Evolutionary conservation across 2,329 filamentous ascomycete genomes (phyloP), one percentile per base, ranked within the genome.

Genomic region (Colletotrichum costaricense): DNA sequence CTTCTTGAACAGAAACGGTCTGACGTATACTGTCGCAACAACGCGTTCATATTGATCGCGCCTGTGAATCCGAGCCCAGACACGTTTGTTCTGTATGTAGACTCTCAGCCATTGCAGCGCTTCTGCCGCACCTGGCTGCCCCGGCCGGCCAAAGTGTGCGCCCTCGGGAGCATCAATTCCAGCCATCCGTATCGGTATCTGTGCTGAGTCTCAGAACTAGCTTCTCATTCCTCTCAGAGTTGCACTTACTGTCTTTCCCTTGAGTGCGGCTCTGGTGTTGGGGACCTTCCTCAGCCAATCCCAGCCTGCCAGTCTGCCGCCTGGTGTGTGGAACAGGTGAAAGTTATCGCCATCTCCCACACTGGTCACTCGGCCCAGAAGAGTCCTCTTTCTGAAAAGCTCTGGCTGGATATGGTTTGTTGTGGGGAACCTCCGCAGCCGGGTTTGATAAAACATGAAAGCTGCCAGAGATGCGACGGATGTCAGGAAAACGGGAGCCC

Each of bases 271-370:
- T 80, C 89, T 93, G 70, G 88, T 90, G 14, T 85, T 87, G 1
- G 95, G 95, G 7, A 98, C 88, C 72, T 84, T 92, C 78, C 95
- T 92, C 75, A 97, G 79, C 95, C 94, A 97, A n/a, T 93, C 95
- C 97, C 97, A 99, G 66, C 97, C 97, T 12, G 93, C 89, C 64
- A 95, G 82, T 76, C 92, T 89, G 12, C 97, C 97, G n/a, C 96
- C 96, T 0, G 97, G 97, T 0, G 95, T 98, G 82, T 99, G 97
- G 81, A 93, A 99, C 60, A 99, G 82, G 77, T 97, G 93, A 82
- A 99, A 98, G 80, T 96, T 96, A 83, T 99, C 97, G 4, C 95
- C 97, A 87, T 99, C 97, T 55, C 97, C 97, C 28, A 99, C 97
- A 77, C 94, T 95, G 14, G 96, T 98, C 55, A 98, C 97, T 74